Base-by-base conservation (phyloP, 2,329 filamentous ascomycete species). In the Coniochaeta hoffmannii region DNA sequence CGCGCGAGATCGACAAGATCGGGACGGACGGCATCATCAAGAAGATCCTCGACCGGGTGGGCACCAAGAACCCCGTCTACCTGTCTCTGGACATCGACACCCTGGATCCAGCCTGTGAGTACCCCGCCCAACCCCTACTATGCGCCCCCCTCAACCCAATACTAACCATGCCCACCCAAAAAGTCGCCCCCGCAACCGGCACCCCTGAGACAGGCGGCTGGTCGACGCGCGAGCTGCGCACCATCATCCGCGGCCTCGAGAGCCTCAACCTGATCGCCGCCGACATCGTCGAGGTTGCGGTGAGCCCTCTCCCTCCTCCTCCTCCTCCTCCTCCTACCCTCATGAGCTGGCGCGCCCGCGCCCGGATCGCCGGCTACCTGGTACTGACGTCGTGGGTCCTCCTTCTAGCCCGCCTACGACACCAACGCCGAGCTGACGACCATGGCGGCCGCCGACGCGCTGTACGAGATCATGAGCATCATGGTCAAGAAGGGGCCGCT, bases 81-180 rank as follows among this genome's bases (percentile, higher is more conserved):
- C 72, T 95, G 31, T 89, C 83, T 7, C 86, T 95, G 50, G 91
- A 96, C 66, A 96, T 96, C 63, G 90, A 96, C 66, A 91, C 89
- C 0, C 76, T 96, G 3, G 90, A 96, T 67, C 90, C 91, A 8
- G 89, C 89, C 5, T 93, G 80, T 83, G 69, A 69, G 79, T 72
- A 10, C 28, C 46, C 15, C 49, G n/a, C 14, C 41, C n/a, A 8
- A 19, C 52, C 2, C 31, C 32, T 34, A 8, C 3, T 30, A 34
- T 24, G 15, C 17, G 11, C 4, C 7, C 17, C 28, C 11, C 8
- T 32, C 8, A 22, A 2, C 22, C 9, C n/a, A 31, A 51, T 24
- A 31, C 56, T 65, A 31, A 66, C n/a, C 53, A 30, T 22, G 24
- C 8, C 24, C 17, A 12, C 28, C 1, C 46, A 80, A n/a, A n/a